phyloP scores from a whole-genome alignment of 2,329 filamentous ascomycete genomes.

The Fusarium hostae region DNA sequence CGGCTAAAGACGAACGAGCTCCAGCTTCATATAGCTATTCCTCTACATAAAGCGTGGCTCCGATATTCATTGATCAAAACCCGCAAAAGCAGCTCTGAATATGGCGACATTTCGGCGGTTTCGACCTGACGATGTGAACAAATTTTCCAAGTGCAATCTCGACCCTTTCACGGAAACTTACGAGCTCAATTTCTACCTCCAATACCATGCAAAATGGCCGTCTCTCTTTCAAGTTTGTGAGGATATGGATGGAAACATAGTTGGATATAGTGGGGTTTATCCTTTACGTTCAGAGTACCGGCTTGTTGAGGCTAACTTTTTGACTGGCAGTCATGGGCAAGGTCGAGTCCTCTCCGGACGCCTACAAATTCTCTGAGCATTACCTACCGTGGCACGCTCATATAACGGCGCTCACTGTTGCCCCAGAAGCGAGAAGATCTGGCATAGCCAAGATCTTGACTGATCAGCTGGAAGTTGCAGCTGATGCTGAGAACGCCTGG shows the following conservation, averaged over 20 bases:
- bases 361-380: conserved; percentile 80
- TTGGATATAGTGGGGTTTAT: conserved; percentile 83
- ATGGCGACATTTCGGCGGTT: conserved; percentile 80
- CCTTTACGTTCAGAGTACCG: not conserved
- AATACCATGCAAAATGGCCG: conserved; percentile 96
- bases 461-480: conserved; percentile 81
- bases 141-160: conserved; percentile 93
- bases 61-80: not conserved
- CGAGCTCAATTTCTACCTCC: conserved; percentile 92
- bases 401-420: conserved; percentile 94
- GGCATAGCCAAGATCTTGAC: conserved; percentile 89
- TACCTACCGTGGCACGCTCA: conserved; percentile 99
- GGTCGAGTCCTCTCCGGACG: conserved; percentile 85
- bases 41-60: not conserved
- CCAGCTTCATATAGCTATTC: not conserved
- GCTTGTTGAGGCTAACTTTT: conserved; percentile 41
- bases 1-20: not conserved
- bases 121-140: conserved; percentile 83
- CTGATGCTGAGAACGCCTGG: conserved; percentile 86
- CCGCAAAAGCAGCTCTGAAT: not conserved
- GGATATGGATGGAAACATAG: conserved; percentile 85
- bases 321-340: conserved; percentile 91
- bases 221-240: conserved; percentile 93
- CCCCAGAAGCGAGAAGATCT: conserved; percentile 84
- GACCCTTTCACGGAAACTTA: conserved; percentile 99